Conservation (phyloP, 2,329 filamentous ascomycete genomes). For the Colletotrichum gloeosporioides region DNA sequence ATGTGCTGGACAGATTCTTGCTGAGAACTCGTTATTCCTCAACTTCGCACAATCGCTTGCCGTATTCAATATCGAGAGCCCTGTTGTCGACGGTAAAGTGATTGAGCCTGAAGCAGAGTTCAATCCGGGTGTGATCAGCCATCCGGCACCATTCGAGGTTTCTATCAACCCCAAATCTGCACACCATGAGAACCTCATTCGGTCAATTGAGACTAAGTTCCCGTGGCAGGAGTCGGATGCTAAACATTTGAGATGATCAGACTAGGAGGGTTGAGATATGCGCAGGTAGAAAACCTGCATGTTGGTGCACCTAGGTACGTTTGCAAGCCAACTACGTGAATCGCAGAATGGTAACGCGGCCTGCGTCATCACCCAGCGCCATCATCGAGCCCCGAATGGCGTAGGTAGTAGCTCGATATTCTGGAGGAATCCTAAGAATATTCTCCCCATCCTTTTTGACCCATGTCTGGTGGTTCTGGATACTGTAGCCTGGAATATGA, state of each 20-base stretch:
- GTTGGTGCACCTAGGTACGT: too few species aligned
- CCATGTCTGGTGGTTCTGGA: accelerated
- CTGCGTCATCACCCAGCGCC: too few species aligned
- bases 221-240: not conserved
- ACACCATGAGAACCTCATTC: not conserved
- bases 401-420: too few species aligned
- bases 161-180: not conserved
- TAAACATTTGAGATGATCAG: accelerated
- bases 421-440: too few species aligned
- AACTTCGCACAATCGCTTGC: conserved; percentile 47
- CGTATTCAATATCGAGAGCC: conserved; percentile 22
- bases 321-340: too few species aligned
- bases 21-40: conserved; percentile 25
- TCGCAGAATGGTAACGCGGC: too few species aligned
- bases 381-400: too few species aligned
- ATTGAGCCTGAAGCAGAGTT: not conserved
- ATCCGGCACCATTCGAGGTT: not conserved
- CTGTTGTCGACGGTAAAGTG: not conserved
- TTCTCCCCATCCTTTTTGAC: too few species aligned
- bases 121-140: not conserved
- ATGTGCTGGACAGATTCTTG: conserved; percentile 23
- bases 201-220: not conserved
- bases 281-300: not conserved
- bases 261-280: accelerated
- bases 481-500: too few species aligned